Base-by-base conservation (phyloP, 768 basidiomycete species). In the Cystobasidium ongulense region DNA sequence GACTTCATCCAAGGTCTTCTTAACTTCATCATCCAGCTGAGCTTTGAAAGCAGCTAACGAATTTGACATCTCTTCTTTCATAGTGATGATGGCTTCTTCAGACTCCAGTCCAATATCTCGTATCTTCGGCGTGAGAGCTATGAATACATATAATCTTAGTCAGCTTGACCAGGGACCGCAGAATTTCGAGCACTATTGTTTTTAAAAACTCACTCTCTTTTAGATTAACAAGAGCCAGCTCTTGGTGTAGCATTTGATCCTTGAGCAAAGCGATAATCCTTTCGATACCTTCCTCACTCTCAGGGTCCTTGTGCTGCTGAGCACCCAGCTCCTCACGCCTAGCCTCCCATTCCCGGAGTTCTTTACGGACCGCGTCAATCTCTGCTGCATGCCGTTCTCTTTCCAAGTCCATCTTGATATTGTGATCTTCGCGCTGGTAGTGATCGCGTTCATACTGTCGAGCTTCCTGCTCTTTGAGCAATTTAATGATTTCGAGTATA, bases 1-100 rank as follows among this genome's bases (percentile, higher is more conserved):
- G 11, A 75, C 68, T 50, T 75, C 67, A 10, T 71, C 57, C n/a
- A 75, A 23, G 33, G 66, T 54, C 31, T 72, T 57, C 35, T 63
- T 72, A 2, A 75, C 74, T 31, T 75, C 74, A 4, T 39, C 25
- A 21, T 67, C 53, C 31, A 75, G 36, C n/a, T 75, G 39, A 5
- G 35, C 52, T 61, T 41, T 72, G 71, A 66, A 54, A 27, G 21
- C 35, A 11, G 41, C 63, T n/a, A 67, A 52, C 43, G 33, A 23
- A 4, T 27, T 71, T 13, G 35, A 3, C 57, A 71, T 31, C 50
- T 71, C 50, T 43, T 71, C 68, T 29, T 38, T 54, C 53, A 71
- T 71, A 3, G 35, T 53, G 54, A 38, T 25, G 15, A 71, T 71
- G n/a, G 68, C 68, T 27, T 57, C 68, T 43, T 59, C 53, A 61